These are phyloP conservation scores for Oryza nivara DNA, from an alignment of 176 grass and related monocot genomes.

Conservation along the genomic window DNA sequence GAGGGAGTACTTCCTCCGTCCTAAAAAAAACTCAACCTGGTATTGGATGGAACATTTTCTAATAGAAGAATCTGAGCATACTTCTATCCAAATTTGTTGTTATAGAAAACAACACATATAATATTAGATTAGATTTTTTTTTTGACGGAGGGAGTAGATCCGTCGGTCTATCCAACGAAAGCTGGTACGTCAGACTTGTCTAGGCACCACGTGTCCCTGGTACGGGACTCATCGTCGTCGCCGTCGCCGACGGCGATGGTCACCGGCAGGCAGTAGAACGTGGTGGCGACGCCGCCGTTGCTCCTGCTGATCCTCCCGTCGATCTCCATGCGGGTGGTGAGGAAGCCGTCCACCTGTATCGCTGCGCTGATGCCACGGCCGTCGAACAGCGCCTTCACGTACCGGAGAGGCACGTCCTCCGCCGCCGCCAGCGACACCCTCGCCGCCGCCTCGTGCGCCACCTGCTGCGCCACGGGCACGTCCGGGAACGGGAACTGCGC, in stretches of 20 bases:
- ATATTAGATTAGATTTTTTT: no score
- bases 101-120: no score
- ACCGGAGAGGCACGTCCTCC: conserved; percentile 8
- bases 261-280: conserved; percentile 29
- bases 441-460: background rate
- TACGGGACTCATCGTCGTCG: background rate
- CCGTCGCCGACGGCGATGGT: conserved; percentile 1
- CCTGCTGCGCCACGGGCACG: background rate
- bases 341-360: background rate
- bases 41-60: no score
- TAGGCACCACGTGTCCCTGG: background rate
- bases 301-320: background rate
- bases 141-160: no score
- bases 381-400: conserved; percentile 15
- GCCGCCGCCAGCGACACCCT: background rate
- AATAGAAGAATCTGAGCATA: no score
- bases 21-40: no score
- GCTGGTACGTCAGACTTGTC: background rate
- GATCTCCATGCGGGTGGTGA: background rate
- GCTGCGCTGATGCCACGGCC: background rate
- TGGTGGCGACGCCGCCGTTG: background rate
- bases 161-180: background rate
- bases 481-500: background rate
- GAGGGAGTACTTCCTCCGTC: no score
- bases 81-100: no score